Percentiles rank a stretch among this genome's conserved stretches.
Evolutionary conservation across 2,329 filamentous ascomycete species (phyloP).

Genomic region (Penicillium crustosum): DNA sequence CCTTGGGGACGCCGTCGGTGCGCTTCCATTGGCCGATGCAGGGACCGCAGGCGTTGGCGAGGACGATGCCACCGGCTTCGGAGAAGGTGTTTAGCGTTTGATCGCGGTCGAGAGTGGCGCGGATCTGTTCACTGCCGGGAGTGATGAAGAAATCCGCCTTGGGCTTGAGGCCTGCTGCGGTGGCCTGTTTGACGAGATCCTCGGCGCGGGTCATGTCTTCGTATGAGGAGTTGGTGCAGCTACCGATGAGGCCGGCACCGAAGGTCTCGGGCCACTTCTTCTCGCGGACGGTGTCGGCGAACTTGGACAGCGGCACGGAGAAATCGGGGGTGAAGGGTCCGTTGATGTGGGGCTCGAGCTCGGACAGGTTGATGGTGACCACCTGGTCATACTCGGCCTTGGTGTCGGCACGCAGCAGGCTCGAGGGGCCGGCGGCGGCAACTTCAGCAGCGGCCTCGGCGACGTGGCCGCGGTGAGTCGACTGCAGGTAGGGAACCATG

Average conservation of each 20-base stretch:
- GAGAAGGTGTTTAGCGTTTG: slow-evolving; percentile 83
- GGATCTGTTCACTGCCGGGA: slow-evolving; percentile 93
- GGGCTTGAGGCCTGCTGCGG: slow-evolving; percentile 83
- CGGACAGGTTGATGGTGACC: slow-evolving; percentile 85
- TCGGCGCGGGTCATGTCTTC: slow-evolving; percentile 97
- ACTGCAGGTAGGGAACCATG: slow-evolving; percentile 80
- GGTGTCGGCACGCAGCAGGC: slow-evolving; percentile 68
- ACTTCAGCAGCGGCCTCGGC: slow-evolving; percentile 65
- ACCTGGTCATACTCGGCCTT: slow-evolving; percentile 86
- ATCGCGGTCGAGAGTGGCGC: slow-evolving; percentile 88
- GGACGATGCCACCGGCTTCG: slow-evolving; percentile 79
- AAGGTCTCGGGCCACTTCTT: slow-evolving; percentile 90
- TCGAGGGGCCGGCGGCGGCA: slow-evolving; percentile 40
- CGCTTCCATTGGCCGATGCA: slow-evolving; percentile 89
- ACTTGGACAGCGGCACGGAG: slow-evolving; percentile 85
- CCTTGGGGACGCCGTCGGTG: slow-evolving; percentile 80
- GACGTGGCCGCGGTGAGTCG: slow-evolving; percentile 75
- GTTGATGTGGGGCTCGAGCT: slow-evolving; percentile 93
- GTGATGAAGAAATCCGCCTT: slow-evolving; percentile 93
- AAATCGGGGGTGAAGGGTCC: slow-evolving; percentile 95
- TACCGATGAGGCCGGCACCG: slow-evolving; percentile 90
- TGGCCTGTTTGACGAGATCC: slow-evolving; percentile 86
- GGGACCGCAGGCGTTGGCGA: slow-evolving; percentile 92
- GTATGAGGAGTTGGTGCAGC: slow-evolving; percentile 98
- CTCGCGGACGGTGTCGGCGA: slow-evolving; percentile 77